A percentile compares a stretch with the other conserved stretches of the same genome.
These are phyloP conservation scores for Paecilomyces niveus DNA, from an alignment of 2,329 filamentous ascomycete species.

Conservation along the genomic window DNA sequence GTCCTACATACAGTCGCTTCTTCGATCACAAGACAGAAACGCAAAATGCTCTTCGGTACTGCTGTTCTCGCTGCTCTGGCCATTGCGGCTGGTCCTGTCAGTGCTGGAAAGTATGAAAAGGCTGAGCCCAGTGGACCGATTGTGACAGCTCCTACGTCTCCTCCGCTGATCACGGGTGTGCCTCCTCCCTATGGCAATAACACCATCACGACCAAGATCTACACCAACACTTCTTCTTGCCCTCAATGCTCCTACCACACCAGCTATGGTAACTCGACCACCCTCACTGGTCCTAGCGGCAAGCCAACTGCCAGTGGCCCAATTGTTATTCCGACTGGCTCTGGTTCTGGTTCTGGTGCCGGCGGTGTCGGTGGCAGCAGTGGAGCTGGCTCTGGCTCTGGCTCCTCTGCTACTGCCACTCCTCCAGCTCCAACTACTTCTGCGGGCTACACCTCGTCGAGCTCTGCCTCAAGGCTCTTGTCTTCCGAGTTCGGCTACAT, in stretches of 20 bases:
- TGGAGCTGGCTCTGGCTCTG: slow-evolving; percentile 1
- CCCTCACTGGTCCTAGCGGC: not conserved
- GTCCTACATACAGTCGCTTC: not conserved
- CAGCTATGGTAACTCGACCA: not conserved
- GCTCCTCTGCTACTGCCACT: not conserved
- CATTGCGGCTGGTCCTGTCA: slow-evolving; percentile 12
- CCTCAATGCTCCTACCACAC: not conserved
- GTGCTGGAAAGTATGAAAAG: slow-evolving; percentile 1
- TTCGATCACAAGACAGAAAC: not conserved
- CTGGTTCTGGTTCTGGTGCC: slow-evolving; percentile 7
- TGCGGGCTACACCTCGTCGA: slow-evolving; percentile 13
- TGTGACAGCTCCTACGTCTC: slow-evolving; percentile 3
- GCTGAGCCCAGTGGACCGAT: not conserved
- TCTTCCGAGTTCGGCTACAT: slow-evolving; percentile 14
- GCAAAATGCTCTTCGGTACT: slow-evolving; percentile 22
- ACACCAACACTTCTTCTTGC: not conserved
- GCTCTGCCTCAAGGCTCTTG: slow-evolving; percentile 19
- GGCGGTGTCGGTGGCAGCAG: slow-evolving; percentile 7
- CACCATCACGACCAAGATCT: not conserved
- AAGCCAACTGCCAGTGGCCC: not conserved
- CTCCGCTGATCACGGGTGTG: slow-evolving; percentile 13
- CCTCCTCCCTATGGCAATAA: slow-evolving; percentile 6
- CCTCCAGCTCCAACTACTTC: not conserved
- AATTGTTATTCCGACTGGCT: slow-evolving; percentile 9
- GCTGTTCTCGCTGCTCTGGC: slow-evolving; percentile 11